Base-by-base conservation (phyloP, 2,329 filamentous ascomycete genomes). In the Elsinoe ampelina region DNA sequence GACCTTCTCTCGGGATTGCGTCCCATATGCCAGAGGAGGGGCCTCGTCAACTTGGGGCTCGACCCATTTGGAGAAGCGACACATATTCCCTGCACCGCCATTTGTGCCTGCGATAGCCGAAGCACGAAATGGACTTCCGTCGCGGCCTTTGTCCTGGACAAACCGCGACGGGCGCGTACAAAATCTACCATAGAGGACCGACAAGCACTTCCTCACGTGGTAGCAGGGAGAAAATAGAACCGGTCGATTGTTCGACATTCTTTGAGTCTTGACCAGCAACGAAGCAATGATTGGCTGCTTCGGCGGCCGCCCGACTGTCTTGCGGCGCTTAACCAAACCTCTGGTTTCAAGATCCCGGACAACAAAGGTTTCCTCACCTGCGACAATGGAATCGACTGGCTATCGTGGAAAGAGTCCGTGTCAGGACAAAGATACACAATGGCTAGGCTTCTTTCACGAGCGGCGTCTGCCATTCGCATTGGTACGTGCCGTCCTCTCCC, bases 301-400 rank as follows among this genome's bases (percentile, higher is more conserved):
- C 54, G 47, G 54, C 39, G 15, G 54, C 32, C 41, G 57, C 36
- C 54, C 41, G 30, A 35, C 15, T 55, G 20, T 58, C 51, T 39
- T 36, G 41, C 42, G 59, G 60, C 60, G 60, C 60, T 60, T 69
- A 70, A 64, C 64, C 65, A 63, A 4, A 45, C 12, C 19, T 22
- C 48, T 52, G 48, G 48, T 52, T 52, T 52, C 48, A 55, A 65
- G 61, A 65, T 64, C 61, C 61, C 63, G 63, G 59, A 62, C 64
- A 65, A 62, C 64, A 65, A 63, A 63, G 66, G 63, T 67, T 68
- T 64, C 63, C 63, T 64, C 66, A 65, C 63, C 61, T 67, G 67
- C 61, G 68, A 68, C 70, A 70, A 71, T 72, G 72, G 68, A 68
- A 62, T 64, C 67, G 66, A 68, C 64, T 69, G 70, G 66, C 67